phyloP scores from a whole-genome alignment of 371 early-diverging fungal genomes.

The Circinella umbellata region DNA sequence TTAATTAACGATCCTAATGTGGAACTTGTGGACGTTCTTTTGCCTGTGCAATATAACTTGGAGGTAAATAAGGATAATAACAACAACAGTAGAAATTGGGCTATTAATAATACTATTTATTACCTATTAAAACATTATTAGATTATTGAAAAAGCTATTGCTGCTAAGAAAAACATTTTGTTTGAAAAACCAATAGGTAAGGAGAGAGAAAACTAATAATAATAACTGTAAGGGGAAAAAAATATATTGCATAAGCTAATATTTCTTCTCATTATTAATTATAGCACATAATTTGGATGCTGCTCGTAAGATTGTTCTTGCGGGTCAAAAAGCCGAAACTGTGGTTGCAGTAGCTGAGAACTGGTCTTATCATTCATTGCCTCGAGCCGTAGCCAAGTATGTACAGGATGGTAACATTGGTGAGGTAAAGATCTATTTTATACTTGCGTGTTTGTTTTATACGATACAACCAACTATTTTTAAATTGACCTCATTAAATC shows the following conservation, averaged over 20 bases:
- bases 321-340: slow-evolving; percentile 36
- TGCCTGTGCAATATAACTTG: slow-evolving; percentile 49
- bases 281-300: slow-evolving; percentile 48
- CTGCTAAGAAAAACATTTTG: slow-evolving; percentile 50
- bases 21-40: slow-evolving; percentile 41
- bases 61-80: slow-evolving; percentile 26
- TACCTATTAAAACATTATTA: slow-evolving; percentile 2
- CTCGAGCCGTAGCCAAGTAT: slow-evolving; percentile 38
- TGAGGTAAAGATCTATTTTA: slow-evolving; percentile 27
- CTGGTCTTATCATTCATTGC: slow-evolving; percentile 47
- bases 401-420: slow-evolving; percentile 47
- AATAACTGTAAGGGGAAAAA: too few species aligned
- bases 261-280: neutral
- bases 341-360: slow-evolving; percentile 54
- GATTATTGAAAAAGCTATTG: slow-evolving; percentile 49
- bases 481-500: too few species aligned
- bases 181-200: slow-evolving; percentile 59
- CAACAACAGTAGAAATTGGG: too few species aligned
- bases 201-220: neutral
- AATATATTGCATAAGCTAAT: too few species aligned
- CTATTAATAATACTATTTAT: too few species aligned
- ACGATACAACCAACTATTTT: too few species aligned
- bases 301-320: slow-evolving; percentile 45
- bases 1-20: slow-evolving; percentile 50
- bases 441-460: neutral